A percentile compares a stretch with the other conserved stretches of the same genome.
Evolutionary conservation across 768 basidiomycete species (phyloP).

Genomic region (Auricularia heimuer): DNA sequence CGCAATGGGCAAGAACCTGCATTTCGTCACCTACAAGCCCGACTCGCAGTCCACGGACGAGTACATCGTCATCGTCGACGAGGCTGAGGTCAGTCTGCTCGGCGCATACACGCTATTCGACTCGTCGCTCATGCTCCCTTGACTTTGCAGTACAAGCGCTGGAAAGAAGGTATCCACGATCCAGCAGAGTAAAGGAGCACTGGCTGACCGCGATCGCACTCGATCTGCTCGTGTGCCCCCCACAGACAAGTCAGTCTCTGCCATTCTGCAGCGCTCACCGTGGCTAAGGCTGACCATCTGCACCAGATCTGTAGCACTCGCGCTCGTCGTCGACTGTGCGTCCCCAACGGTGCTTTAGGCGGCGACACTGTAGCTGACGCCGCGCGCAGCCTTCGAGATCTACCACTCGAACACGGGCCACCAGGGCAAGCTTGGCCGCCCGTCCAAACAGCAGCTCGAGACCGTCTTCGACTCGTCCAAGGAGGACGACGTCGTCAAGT

Average conservation of each 20-base stretch:
- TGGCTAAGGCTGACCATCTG: conserved; percentile 4
- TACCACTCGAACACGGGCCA: conserved; percentile 63
- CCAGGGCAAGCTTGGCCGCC: conserved; percentile 63
- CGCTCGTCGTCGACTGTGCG: conserved; percentile 77
- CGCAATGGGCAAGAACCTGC: conserved; percentile 35
- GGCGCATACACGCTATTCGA: conserved; percentile 1
- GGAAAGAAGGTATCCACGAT: conserved; percentile 45
- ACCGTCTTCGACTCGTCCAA: conserved; percentile 55
- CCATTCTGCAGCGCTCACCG: conserved; percentile 6
- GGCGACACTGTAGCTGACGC: background rate
- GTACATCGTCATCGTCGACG: conserved; percentile 60
- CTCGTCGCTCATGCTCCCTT: conserved; percentile 3
- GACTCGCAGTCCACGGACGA: conserved; percentile 62
- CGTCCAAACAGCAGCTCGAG: conserved; percentile 81
- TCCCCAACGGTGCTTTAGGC: conserved; percentile 6
- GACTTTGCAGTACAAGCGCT: conserved; percentile 53
- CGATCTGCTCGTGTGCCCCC: background rate
- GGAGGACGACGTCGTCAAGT: conserved; percentile 50
- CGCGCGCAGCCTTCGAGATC: conserved; percentile 51
- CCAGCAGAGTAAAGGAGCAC: conserved; percentile 2
- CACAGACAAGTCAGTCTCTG: conserved; percentile 52
- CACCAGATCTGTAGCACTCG: conserved; percentile 53
- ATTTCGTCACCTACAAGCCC: conserved; percentile 75
- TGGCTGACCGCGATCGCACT: background rate
- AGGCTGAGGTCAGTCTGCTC: conserved; percentile 41